phyloP scores from a whole-genome alignment of 2,329 filamentous ascomycete genomes.

The Diaporthe destruens region DNA sequence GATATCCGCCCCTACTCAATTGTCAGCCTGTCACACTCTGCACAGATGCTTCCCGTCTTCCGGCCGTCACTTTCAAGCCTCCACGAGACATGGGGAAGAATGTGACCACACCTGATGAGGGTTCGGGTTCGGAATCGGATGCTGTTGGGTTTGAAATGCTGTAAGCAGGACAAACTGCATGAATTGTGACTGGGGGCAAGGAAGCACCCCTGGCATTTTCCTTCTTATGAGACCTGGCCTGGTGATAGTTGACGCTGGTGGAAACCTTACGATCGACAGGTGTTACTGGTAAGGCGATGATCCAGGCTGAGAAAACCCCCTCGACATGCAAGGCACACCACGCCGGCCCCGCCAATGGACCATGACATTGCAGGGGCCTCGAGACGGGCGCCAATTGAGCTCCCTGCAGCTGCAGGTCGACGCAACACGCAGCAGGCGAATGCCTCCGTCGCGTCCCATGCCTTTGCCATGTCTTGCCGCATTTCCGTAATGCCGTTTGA shows the following conservation, averaged over 20 bases:
- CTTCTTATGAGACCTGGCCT: not conserved
- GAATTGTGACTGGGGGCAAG: not conserved
- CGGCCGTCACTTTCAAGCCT: no score
- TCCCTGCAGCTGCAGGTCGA: constrained; percentile 22
- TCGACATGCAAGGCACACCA: constrained; percentile 4
- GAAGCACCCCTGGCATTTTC: constrained; percentile 7
- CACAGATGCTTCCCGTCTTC: not conserved
- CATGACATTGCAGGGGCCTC: not conserved
- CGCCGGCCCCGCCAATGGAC: constrained; percentile 11
- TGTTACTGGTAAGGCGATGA: not conserved
- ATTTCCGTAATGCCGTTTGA: not conserved
- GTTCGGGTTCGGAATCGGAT: constrained; percentile 24
- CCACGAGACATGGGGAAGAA: not conserved
- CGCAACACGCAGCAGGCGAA: constrained; percentile 9
- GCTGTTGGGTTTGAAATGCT: not conserved
- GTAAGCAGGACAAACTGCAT: constrained; percentile 5
- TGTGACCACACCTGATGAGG: not conserved
- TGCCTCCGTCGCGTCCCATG: constrained; percentile 7
- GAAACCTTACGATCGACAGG: not conserved
- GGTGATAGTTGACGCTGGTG: not conserved
- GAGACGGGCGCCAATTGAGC: constrained; percentile 19
- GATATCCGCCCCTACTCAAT: constrained; percentile 6
- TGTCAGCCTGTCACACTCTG: not conserved
- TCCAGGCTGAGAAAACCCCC: not conserved
- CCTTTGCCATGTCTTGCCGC: constrained; percentile 3